phyloP scores from a whole-genome alignment of 164 flowering plant genomes.

The Annona cherimola region DNA sequence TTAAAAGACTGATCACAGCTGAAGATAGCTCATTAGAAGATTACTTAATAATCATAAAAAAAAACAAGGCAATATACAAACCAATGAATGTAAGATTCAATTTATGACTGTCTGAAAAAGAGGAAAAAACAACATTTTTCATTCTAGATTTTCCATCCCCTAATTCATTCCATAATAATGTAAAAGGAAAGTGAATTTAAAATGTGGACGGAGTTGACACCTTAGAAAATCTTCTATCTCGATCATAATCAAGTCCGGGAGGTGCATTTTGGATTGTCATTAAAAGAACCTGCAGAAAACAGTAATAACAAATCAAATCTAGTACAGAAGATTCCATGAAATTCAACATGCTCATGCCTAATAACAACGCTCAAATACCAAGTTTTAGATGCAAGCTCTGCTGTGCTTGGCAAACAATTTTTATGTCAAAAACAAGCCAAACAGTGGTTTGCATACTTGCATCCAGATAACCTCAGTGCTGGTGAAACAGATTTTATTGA shows the following conservation, averaged over 20 bases:
- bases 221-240: conserved; percentile 95
- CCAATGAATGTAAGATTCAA: neutral
- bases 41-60: conserved; percentile 6
- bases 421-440: no score
- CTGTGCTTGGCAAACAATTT: neutral
- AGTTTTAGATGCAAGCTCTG: neutral
- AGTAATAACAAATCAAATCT: conserved; percentile 3
- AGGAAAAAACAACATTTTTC: neutral
- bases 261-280: conserved; percentile 50
- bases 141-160: neutral
- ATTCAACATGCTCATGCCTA: neutral
- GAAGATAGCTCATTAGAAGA: conserved; percentile 54
- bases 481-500: no score
- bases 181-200: neutral
- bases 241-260: conserved; percentile 89
- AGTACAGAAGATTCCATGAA: neutral
- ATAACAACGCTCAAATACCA: neutral
- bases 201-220: conserved; percentile 31
- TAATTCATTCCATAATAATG: neutral
- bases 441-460: no score
- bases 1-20: conserved; percentile 89
- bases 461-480: no score
- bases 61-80: neutral
- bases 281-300: conserved; percentile 33
- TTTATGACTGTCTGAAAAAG: neutral